Conservation (phyloP, 768 basidiomycete species). For the Tulasnella sp. region DNA sequence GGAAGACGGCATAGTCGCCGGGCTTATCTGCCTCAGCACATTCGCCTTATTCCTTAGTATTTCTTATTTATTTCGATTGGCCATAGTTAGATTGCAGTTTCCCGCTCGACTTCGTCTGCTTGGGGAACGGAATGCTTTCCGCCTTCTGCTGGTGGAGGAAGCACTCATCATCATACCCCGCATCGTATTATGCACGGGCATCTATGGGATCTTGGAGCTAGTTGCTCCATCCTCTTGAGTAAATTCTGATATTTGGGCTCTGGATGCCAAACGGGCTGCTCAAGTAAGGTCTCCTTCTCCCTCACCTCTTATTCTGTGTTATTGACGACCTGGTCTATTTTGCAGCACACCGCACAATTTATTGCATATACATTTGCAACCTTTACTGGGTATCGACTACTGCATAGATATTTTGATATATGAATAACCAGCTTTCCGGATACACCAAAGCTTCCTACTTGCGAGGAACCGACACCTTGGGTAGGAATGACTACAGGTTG, state of each 20-base stretch:
- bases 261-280: neutral
- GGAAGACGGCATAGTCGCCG: neutral
- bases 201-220: neutral
- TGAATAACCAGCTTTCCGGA: neutral
- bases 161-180: neutral
- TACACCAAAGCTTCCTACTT: too few species aligned
- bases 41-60: neutral
- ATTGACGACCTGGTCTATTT: neutral
- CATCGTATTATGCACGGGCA: neutral
- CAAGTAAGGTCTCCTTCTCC: neutral
- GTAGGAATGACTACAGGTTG: too few species aligned
- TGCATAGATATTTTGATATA: neutral
- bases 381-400: neutral
- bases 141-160: neutral
- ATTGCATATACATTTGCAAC: neutral
- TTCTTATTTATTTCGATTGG: neutral
- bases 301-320: neutral
- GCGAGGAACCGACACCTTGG: too few species aligned
- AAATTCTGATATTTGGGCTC: neutral
- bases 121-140: neutral
- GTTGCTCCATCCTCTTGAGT: neutral
- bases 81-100: neutral
- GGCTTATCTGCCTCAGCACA: neutral
- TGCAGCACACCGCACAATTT: neutral
- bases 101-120: neutral